Evolutionary conservation across 306 rosid genomes (phyloP).

Genomic region (Cucurbita argyrosperma): DNA sequence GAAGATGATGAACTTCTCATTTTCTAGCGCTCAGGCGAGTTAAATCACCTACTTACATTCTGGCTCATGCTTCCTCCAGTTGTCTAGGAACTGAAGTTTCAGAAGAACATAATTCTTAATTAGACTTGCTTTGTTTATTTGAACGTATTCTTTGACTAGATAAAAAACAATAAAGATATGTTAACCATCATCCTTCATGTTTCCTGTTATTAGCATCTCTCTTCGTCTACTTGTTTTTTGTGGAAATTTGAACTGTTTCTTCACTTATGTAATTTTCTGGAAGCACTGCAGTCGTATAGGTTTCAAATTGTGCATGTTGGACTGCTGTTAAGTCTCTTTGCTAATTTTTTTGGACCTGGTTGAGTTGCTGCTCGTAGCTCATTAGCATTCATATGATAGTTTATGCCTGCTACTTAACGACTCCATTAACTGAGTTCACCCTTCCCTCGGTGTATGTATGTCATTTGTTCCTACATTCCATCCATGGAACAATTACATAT

Average conservation of each 20-base stretch:
- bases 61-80: not conserved
- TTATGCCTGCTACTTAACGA: not conserved
- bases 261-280: not conserved
- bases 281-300: not conserved
- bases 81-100: not conserved
- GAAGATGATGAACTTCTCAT: not conserved
- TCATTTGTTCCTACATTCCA: conserved; percentile 1
- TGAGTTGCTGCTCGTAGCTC: not conserved
- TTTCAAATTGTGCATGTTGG: not conserved
- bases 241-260: not conserved
- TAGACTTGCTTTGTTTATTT: not conserved
- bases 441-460: not conserved
- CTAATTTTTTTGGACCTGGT: not conserved
- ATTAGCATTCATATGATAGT: not conserved
- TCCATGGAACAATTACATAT: conserved; percentile 19
- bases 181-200: not conserved
- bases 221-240: not conserved
- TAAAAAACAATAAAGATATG: not conserved
- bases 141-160: not conserved
- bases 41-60: not conserved
- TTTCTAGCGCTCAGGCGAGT: not conserved
- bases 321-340: not conserved
- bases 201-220: not conserved
- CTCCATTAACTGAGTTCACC: not conserved
- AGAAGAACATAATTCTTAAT: not conserved